These are phyloP conservation scores for Acacia confusa DNA, from an alignment of 306 rosid species.

Conservation along the genomic window DNA sequence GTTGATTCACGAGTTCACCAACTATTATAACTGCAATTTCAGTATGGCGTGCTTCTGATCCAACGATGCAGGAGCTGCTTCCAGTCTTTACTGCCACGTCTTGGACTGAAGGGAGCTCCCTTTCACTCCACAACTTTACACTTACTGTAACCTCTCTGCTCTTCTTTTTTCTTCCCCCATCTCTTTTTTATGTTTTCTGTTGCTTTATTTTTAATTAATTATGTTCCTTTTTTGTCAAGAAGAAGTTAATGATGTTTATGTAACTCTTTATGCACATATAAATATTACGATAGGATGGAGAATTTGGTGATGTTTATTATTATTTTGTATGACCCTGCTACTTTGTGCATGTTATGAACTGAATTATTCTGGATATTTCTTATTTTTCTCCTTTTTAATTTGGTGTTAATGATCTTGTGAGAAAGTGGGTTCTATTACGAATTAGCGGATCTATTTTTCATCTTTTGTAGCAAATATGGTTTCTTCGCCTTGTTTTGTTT, in stretches of 20 bases:
- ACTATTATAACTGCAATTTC: not conserved
- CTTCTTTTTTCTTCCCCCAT: no score
- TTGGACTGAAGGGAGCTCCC: constrained; percentile 99
- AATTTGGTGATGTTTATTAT: no score
- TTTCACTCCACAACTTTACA: constrained; percentile 11
- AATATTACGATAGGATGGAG: no score
- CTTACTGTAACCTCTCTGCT: not conserved
- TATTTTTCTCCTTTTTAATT: not conserved
- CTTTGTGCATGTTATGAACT: not conserved
- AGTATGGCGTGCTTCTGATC: constrained; percentile 67
- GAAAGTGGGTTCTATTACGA: not conserved
- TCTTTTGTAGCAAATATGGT: not conserved
- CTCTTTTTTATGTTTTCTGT: not conserved
- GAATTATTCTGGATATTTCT: not conserved
- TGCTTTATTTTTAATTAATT: not conserved
- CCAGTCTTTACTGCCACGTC: constrained; percentile 67
- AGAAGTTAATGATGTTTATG: not conserved
- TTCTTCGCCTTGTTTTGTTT: not conserved
- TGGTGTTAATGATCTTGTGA: not conserved
- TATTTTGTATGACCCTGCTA: not conserved
- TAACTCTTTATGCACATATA: no score
- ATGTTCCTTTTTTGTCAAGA: not conserved
- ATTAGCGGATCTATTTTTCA: not conserved
- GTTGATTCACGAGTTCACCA: constrained; percentile 75
- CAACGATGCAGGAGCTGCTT: constrained; percentile 91